Evolutionary conservation across 2,329 filamentous ascomycete genomes (phyloP).

Genomic region (Fusarium decemcellulare): DNA sequence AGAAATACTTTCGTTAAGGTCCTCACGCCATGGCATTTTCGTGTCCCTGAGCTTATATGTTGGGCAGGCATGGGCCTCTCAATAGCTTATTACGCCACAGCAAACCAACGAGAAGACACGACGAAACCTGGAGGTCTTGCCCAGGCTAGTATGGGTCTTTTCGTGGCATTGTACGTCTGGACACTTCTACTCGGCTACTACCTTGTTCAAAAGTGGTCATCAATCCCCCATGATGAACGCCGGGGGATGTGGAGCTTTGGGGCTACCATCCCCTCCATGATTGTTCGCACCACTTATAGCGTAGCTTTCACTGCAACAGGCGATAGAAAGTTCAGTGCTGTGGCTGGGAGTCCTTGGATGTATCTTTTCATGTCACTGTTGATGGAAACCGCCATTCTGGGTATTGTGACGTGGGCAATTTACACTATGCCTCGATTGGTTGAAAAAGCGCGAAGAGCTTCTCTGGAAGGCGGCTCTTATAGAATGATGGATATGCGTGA

Average conservation of each 20-base stretch:
- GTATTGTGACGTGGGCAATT: constrained; percentile 1
- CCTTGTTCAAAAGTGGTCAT: neutral
- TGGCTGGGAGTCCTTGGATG: neutral
- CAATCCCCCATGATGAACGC: neutral
- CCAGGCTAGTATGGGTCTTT: neutral
- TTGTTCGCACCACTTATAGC: neutral
- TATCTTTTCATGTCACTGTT: constrained; percentile 4
- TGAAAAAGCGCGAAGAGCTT: neutral
- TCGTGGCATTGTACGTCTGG: constrained; percentile 1
- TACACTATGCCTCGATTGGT: neutral
- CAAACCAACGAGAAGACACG: neutral
- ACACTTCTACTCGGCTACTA: neutral
- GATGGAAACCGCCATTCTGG: neutral
- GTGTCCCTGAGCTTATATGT: constrained; percentile 4
- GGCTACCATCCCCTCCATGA: neutral
- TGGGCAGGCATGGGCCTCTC: constrained; percentile 6
- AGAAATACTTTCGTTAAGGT: neutral
- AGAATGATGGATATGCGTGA: neutral
- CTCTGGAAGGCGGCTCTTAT: neutral
- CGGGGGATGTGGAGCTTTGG: neutral
- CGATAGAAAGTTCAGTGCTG: neutral
- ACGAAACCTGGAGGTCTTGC: neutral
- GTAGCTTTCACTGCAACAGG: neutral
- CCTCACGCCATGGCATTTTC: constrained; percentile 2
- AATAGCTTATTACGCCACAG: neutral